Conservation (phyloP, 2,329 filamentous ascomycete species). For the Monosporascus ibericus region DNA sequence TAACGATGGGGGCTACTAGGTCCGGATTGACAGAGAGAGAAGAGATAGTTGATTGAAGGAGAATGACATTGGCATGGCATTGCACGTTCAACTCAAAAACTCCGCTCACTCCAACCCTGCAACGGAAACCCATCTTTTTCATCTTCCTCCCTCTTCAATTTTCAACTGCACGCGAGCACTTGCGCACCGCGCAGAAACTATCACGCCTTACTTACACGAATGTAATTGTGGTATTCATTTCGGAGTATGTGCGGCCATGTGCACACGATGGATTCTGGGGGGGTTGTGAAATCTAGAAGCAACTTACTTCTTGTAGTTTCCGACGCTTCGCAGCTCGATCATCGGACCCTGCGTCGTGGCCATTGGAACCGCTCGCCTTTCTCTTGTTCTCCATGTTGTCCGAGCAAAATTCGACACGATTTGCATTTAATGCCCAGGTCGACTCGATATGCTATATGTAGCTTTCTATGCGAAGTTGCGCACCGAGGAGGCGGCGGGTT, state of each 20-base stretch:
- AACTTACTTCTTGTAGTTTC: slow-evolving; percentile 44
- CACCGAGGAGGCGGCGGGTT: too few species aligned
- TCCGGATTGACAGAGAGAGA: neutral
- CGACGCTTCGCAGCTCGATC: slow-evolving; percentile 52
- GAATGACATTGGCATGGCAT: slow-evolving; percentile 13
- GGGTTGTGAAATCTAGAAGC: neutral
- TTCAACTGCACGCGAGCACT: too few species aligned
- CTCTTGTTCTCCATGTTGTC: slow-evolving; percentile 50
- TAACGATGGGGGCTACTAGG: neutral
- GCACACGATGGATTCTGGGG: too few species aligned
- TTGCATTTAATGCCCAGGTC: slow-evolving; percentile 7
- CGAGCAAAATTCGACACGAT: slow-evolving; percentile 4
- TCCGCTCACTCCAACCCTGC: neutral
- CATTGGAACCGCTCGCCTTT: slow-evolving; percentile 41
- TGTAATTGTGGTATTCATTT: too few species aligned
- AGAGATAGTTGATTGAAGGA: neutral
- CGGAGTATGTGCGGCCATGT: too few species aligned
- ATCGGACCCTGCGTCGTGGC: slow-evolving; percentile 34
- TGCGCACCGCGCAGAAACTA: too few species aligned
- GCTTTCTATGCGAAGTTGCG: too few species aligned
- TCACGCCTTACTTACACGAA: too few species aligned
- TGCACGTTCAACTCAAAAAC: neutral
- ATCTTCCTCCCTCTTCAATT: too few species aligned
- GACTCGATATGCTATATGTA: slow-evolving; percentile 1
- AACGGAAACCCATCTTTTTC: slow-evolving; percentile 4